Evolutionary conservation across 2,329 filamentous ascomycete species (phyloP).

Genomic region (Periconia digitata): DNA sequence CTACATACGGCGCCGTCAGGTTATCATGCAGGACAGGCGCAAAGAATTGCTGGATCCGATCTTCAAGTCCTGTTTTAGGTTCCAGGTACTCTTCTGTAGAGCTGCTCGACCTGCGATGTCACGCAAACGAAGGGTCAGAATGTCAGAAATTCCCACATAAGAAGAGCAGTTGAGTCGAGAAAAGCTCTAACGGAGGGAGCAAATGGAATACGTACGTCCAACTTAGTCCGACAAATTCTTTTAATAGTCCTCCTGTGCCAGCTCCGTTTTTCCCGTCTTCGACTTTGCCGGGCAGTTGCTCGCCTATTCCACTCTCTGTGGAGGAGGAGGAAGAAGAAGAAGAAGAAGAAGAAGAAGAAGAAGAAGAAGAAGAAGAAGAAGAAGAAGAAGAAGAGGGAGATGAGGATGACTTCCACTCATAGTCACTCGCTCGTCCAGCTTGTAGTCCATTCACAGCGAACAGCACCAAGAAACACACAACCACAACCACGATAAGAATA

Average conservation of each 20-base stretch:
- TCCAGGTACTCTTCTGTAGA: not conserved
- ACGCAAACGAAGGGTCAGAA: too few species aligned
- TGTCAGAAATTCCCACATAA: too few species aligned
- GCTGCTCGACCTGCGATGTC: too few species aligned
- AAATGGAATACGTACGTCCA: too few species aligned
- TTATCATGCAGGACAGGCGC: not conserved
- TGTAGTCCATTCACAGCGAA: not conserved
- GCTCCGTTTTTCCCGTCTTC: too few species aligned
- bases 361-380: conserved; percentile 3
- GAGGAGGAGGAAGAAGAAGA: not conserved
- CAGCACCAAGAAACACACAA: not conserved
- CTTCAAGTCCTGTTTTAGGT: not conserved
- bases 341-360: not conserved
- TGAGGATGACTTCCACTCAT: not conserved
- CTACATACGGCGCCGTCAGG: not conserved
- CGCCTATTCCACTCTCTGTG: too few species aligned
- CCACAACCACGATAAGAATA: not conserved
- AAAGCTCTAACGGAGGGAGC: too few species aligned
- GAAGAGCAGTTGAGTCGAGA: too few species aligned
- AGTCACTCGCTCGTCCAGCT: too few species aligned
- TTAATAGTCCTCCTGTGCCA: too few species aligned
- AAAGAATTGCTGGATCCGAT: not conserved
- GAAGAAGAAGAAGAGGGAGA: not conserved
- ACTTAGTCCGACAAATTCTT: too few species aligned
- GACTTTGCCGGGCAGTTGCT: too few species aligned